These are phyloP conservation scores for Laburnicola sp. DNA, from an alignment of 2,329 filamentous ascomycete species.

Conservation along the genomic window DNA sequence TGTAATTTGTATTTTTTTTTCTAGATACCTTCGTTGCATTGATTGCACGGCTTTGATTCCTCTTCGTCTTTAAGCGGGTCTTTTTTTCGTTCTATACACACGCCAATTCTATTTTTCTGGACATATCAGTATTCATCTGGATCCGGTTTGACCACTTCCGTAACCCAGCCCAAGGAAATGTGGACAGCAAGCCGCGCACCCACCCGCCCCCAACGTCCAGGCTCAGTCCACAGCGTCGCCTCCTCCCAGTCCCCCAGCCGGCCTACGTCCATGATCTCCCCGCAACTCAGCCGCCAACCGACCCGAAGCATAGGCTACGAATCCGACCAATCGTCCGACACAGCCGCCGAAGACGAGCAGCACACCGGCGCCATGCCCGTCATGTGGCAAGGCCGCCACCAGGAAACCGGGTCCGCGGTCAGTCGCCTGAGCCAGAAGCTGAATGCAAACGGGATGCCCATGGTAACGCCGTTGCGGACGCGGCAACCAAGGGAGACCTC, in stretches of 20 bases:
- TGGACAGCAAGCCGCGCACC: conserved; percentile 37
- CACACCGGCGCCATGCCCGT: conserved; percentile 26
- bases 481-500: too few relatives aligned
- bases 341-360: conserved; percentile 34
- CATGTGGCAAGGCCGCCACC: conserved; percentile 32
- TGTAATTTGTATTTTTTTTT: conserved; percentile 7
- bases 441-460: conserved; percentile 13
- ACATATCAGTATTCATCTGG: too few relatives aligned
- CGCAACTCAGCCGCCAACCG: conserved; percentile 25
- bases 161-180: conserved; percentile 27
- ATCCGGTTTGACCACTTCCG: conserved; percentile 9
- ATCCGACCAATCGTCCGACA: conserved; percentile 38
- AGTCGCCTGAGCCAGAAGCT: conserved; percentile 31
- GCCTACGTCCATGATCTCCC: conserved; percentile 30
- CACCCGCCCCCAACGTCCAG: conserved; percentile 31
- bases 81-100: conserved; percentile 2
- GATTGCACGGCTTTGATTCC: conserved; percentile 8
- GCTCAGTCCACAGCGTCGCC: conserved; percentile 36
- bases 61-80: neutral
- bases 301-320: conserved; percentile 32
- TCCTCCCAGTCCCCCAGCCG: conserved; percentile 35
- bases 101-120: neutral
- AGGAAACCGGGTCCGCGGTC: conserved; percentile 23
- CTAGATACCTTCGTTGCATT: conserved; percentile 3
- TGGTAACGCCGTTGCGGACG: conserved; percentile 18